These are phyloP conservation scores for Pulicaria dysenterica DNA, from an alignment of 129 eudicot species.

Conservation along the genomic window DNA sequence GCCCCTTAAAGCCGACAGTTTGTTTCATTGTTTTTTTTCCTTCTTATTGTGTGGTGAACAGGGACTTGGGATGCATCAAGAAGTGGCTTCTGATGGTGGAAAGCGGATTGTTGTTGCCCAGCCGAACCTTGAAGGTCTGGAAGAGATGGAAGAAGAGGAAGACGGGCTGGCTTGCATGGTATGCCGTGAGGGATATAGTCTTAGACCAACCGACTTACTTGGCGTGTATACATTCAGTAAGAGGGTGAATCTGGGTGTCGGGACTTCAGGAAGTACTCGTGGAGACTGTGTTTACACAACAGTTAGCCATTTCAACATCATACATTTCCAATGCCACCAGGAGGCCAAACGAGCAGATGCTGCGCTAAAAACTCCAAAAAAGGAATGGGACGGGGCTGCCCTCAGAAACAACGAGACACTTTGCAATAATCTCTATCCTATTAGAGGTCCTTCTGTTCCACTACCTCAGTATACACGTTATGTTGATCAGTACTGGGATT, in stretches of 20 bases:
- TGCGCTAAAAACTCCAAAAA: conserved; percentile 78
- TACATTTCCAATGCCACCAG: conserved; percentile 97
- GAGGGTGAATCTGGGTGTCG: conserved; percentile 89
- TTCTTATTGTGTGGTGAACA: conserved; percentile 25
- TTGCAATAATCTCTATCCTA: conserved; percentile 83
- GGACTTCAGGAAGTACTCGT: conserved; percentile 79
- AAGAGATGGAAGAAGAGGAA: conserved; percentile 97
- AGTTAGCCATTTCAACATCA: conserved; percentile 95
- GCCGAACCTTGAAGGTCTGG: conserved; percentile 91
- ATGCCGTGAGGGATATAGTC: conserved; percentile 91
- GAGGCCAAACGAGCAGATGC: conserved; percentile 99
- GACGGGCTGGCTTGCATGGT: conserved; percentile 99
- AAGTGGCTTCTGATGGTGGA: conserved; percentile 85
- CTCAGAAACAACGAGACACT: conserved; percentile 94
- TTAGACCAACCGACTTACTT: conserved; percentile 76
- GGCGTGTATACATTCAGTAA: conserved; percentile 96
- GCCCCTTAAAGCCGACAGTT: too few species aligned
- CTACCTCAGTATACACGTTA: conserved; percentile 73
- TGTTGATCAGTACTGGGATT: conserved; percentile 97
- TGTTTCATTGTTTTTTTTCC: background rate
- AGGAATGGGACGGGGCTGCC: conserved; percentile 99
- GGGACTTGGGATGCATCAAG: conserved; percentile 94
- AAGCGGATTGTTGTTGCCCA: conserved; percentile 82
- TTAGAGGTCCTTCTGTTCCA: conserved; percentile 88
- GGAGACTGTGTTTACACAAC: conserved; percentile 98